Conservation (phyloP, 805 yeast species). For the Candida pseudofarinosa region DNA sequence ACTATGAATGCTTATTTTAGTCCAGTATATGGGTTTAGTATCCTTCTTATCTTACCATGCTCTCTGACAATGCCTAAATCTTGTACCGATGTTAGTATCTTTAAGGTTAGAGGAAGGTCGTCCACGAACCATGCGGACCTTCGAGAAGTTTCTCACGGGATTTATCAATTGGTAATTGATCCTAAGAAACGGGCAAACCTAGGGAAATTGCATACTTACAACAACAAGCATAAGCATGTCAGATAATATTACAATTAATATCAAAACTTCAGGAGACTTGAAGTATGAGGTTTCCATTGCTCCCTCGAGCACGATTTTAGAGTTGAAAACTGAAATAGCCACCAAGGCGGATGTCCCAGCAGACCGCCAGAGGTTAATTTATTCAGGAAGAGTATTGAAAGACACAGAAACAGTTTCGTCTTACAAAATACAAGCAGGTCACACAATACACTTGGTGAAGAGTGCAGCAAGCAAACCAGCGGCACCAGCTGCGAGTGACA, state of each 20-base stretch:
- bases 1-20: no score
- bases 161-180: not conserved
- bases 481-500: conserved; percentile 16
- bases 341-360: conserved; percentile 62
- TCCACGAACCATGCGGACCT: not conserved
- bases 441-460: conserved; percentile 85
- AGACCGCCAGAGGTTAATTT: conserved; percentile 82
- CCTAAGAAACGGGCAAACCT: not conserved
- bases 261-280: conserved; percentile 66
- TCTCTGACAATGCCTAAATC: no score
- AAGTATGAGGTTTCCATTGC: conserved; percentile 65
- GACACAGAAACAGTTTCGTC: conserved; percentile 70
- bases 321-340: conserved; percentile 64
- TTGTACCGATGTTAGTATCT: no score
- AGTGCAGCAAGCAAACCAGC: conserved; percentile 51
- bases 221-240: conserved; percentile 15
- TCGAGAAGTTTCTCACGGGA: conserved; percentile 3
- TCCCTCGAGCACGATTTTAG: conserved; percentile 53
- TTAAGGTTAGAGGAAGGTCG: conserved; percentile 1
- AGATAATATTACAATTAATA: conserved; percentile 25
- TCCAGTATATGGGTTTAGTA: no score
- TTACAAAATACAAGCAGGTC: conserved; percentile 82
- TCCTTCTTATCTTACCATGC: no score
- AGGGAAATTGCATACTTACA: not conserved
- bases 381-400: conserved; percentile 90